These are phyloP conservation scores for Aspergillus sp. DNA, from an alignment of 2,329 filamentous ascomycete genomes.

Conservation along the genomic window DNA sequence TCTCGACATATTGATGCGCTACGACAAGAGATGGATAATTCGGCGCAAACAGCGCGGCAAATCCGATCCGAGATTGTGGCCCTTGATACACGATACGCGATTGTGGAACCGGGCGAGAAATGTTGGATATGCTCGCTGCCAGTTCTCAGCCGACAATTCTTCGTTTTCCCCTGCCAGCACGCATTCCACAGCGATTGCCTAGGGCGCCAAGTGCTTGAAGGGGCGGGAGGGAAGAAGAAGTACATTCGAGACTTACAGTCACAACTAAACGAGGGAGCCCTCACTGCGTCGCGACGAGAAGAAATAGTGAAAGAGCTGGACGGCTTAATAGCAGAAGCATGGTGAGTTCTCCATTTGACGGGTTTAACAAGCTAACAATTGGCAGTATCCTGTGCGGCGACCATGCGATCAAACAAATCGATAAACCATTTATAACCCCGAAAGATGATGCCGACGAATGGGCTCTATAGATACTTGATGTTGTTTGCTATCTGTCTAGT, in stretches of 20 bases:
- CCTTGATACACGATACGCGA: constrained; percentile 86
- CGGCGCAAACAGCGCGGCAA: constrained; percentile 79
- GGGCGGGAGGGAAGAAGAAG: constrained; percentile 73
- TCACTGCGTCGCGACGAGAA: constrained; percentile 71
- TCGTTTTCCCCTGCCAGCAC: constrained; percentile 98
- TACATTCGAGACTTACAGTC: constrained; percentile 83
- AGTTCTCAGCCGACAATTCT: constrained; percentile 87
- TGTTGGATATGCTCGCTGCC: constrained; percentile 88
- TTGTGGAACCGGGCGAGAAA: constrained; percentile 92
- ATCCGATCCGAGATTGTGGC: constrained; percentile 87
- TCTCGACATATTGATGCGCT: constrained; percentile 83
- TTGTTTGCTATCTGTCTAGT: background rate
- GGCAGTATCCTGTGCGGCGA: constrained; percentile 87
- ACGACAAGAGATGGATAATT: constrained; percentile 94
- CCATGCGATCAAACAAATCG: constrained; percentile 88
- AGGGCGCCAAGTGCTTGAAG: constrained; percentile 79
- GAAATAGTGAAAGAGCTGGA: constrained; percentile 85
- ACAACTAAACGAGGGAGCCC: constrained; percentile 74
- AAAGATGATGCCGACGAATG: constrained; percentile 78
- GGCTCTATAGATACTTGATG: constrained; percentile 54
- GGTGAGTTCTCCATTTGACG: constrained; percentile 55
- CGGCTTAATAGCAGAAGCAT: constrained; percentile 84
- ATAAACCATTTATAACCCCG: constrained; percentile 81
- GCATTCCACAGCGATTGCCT: constrained; percentile 96
- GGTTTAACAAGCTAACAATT: constrained; percentile 14